phyloP scores from a whole-genome alignment of 1,139 yeast species.

The Kodamaea arcana region DNA sequence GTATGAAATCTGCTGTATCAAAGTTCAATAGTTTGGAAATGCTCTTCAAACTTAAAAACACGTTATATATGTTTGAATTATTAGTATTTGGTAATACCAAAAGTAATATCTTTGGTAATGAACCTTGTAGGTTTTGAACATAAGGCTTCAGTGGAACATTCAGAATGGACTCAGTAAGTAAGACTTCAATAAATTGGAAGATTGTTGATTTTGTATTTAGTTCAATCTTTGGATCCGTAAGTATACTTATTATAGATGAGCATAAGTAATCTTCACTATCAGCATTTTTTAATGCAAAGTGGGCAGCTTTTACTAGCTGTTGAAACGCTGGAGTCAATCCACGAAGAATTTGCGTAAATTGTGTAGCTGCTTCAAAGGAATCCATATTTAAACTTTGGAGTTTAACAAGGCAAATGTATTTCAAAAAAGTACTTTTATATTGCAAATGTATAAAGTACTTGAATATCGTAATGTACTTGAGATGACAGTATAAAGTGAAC shows the following conservation, averaged over 20 bases:
- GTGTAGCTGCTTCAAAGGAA: constrained; percentile 72
- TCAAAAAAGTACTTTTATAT: no score
- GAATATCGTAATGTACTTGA: no score
- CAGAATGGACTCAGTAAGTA: constrained; percentile 38
- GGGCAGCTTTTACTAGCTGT: constrained; percentile 51
- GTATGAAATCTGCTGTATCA: constrained; percentile 24
- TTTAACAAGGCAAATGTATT: no score
- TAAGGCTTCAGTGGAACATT: constrained; percentile 37
- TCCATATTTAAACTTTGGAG: no score
- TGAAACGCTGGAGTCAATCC: constrained; percentile 60
- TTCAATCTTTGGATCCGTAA: constrained; percentile 46
- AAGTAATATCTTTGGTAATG: constrained; percentile 46
- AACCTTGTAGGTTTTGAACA: constrained; percentile 37
- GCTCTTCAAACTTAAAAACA: constrained; percentile 35
- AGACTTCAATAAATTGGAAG: constrained; percentile 63
- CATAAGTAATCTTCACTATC: constrained; percentile 71
- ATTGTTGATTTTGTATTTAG: constrained; percentile 63
- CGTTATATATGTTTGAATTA: constrained; percentile 47
- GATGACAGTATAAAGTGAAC: neutral
- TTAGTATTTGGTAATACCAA: constrained; percentile 49
- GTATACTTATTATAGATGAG: constrained; percentile 64
- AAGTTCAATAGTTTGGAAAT: constrained; percentile 36
- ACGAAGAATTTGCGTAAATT: constrained; percentile 59
- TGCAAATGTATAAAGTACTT: no score
- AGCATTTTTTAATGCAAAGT: constrained; percentile 54